Percentiles rank a stretch among this genome's conserved stretches.
phyloP scores from a whole-genome alignment of 495 filamentous ascomycete genomes.

The Penicillium simplicissimum region DNA sequence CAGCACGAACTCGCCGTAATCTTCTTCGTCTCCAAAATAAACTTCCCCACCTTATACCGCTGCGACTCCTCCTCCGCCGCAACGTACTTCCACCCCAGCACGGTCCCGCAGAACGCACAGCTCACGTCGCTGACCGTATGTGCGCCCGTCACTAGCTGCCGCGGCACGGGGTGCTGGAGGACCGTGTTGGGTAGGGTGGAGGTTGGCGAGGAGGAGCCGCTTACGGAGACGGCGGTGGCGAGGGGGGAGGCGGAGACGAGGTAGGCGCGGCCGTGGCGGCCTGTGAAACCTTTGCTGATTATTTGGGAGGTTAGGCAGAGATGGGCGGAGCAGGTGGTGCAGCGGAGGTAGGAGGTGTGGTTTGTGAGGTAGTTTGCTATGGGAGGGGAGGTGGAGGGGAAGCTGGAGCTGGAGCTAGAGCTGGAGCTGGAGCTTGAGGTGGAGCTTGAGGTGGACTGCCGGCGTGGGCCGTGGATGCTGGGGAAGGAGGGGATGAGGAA shows the following conservation, averaged over 20 bases:
- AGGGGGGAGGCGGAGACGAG: slow-evolving; percentile 60
- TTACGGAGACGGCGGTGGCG: slow-evolving; percentile 32
- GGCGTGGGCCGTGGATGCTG: not conserved
- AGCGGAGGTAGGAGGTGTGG: slow-evolving; percentile 66
- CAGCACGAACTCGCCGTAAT: slow-evolving; percentile 65
- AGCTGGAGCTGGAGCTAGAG: too few relatives aligned
- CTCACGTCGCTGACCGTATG: slow-evolving; percentile 62
- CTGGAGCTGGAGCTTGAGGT: not conserved
- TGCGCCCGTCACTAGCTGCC: slow-evolving; percentile 75
- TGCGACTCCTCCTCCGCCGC: slow-evolving; percentile 78
- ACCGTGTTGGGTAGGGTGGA: slow-evolving; percentile 54
- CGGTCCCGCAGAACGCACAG: slow-evolving; percentile 62
- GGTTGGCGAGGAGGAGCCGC: slow-evolving; percentile 35
- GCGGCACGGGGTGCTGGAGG: slow-evolving; percentile 61
- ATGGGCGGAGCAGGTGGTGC: slow-evolving; percentile 70
- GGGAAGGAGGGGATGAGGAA: slow-evolving; percentile 59
- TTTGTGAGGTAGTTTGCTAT: slow-evolving; percentile 52
- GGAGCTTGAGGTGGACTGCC: not conserved
- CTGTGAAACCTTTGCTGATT: slow-evolving; percentile 88
- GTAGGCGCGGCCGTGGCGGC: slow-evolving; percentile 91
- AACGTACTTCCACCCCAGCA: slow-evolving; percentile 94
- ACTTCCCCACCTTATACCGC: slow-evolving; percentile 92
- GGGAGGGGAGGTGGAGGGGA: too few relatives aligned
- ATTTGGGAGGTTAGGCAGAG: slow-evolving; percentile 77
- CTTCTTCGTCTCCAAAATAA: slow-evolving; percentile 85